Percentiles rank a stretch among this genome's conserved stretches.
Evolutionary conservation across 1,284 basidiomycete genomes (phyloP).

Genomic region (Pseudozyma hubeiensis): DNA sequence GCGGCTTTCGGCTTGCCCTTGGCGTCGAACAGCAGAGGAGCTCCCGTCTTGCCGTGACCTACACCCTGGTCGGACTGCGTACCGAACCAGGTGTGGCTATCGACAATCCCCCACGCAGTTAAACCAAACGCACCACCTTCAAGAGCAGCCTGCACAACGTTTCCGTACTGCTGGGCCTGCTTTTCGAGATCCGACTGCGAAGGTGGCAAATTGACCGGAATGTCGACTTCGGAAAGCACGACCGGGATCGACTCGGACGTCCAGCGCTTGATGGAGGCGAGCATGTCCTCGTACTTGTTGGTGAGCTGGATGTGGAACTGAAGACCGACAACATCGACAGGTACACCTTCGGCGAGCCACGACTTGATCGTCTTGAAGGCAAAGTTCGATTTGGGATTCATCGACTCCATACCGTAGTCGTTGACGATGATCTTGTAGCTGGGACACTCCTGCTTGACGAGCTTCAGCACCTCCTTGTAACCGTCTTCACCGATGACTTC

Average conservation of each 20-base stretch:
- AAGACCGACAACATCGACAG: conserved; percentile 33
- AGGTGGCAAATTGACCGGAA: conserved; percentile 41
- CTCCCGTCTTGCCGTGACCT: conserved; percentile 28
- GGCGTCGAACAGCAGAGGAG: conserved; percentile 38
- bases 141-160: conserved; percentile 37
- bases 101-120: conserved; percentile 29
- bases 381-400: conserved; percentile 37
- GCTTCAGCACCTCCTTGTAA: conserved; percentile 40
- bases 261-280: conserved; percentile 40
- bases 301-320: conserved; percentile 33
- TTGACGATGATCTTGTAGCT: conserved; percentile 46
- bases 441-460: conserved; percentile 41
- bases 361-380: conserved; percentile 51
- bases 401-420: conserved; percentile 42
- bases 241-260: conserved; percentile 32
- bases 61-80: conserved; percentile 10
- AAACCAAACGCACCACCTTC: conserved; percentile 38
- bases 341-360: conserved; percentile 41
- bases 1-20: conserved; percentile 43
- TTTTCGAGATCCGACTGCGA: conserved; percentile 29
- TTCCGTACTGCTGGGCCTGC: conserved; percentile 49
- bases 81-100: conserved; percentile 41
- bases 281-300: conserved; percentile 39
- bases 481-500: conserved; percentile 47
- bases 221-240: conserved; percentile 42